Conservation (phyloP, 2,329 filamentous ascomycete species). For the Aspergillus terreus region DNA sequence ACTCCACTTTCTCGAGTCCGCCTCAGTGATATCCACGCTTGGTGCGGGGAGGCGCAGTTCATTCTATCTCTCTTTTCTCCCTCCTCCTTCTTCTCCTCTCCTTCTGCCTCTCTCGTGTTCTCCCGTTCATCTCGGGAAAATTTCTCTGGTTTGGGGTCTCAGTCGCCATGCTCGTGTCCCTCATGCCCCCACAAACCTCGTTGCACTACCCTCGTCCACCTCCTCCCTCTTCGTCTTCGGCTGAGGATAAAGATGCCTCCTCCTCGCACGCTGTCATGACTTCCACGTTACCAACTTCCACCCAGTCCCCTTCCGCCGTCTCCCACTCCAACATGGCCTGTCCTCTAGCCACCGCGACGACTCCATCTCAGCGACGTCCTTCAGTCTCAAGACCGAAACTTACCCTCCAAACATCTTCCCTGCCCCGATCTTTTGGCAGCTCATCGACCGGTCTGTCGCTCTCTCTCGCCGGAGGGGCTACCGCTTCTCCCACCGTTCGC, state of each 20-base stretch:
- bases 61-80: background rate
- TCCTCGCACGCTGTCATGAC: slow-evolving; percentile 11
- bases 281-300: slow-evolving; percentile 6
- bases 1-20: too few species aligned
- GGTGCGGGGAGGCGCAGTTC: background rate
- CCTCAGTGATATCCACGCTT: too few species aligned
- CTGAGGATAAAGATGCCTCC: slow-evolving; percentile 1
- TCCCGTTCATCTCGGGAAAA: background rate
- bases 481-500: slow-evolving; percentile 55
- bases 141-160: slow-evolving; percentile 8
- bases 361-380: slow-evolving; percentile 8
- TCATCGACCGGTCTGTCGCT: slow-evolving; percentile 51
- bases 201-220: background rate
- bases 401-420: slow-evolving; percentile 55
- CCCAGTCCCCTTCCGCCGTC: slow-evolving; percentile 3
- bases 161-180: slow-evolving; percentile 20
- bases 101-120: background rate
- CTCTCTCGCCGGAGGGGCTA: slow-evolving; percentile 45
- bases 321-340: slow-evolving; percentile 15
- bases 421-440: slow-evolving; percentile 51
- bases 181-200: slow-evolving; percentile 20
- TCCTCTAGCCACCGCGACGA: slow-evolving; percentile 11
- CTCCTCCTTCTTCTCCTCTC: background rate
- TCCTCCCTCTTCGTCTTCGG: slow-evolving; percentile 3
- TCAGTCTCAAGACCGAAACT: slow-evolving; percentile 52